Percentiles rank a stretch among this genome's conserved stretches.
Evolutionary conservation across 2,329 filamentous ascomycete species (phyloP).

Genomic region (Emmonsiellopsis sp.): DNA sequence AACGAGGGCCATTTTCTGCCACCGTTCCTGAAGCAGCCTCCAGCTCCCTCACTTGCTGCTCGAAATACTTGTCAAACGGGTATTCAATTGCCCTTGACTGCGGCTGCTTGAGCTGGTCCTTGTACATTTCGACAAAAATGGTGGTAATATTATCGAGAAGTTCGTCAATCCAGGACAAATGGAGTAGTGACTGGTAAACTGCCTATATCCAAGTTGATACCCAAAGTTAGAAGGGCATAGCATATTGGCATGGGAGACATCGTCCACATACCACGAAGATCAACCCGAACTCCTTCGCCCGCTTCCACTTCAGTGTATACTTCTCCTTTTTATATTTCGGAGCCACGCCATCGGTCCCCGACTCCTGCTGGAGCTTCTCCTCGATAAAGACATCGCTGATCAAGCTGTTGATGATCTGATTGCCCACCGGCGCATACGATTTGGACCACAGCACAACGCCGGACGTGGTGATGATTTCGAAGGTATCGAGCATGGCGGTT

Average conservation of each 20-base stretch:
- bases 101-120: slow-evolving; percentile 71
- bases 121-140: slow-evolving; percentile 84
- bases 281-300: slow-evolving; percentile 81
- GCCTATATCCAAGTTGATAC: slow-evolving; percentile 47
- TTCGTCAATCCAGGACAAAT: slow-evolving; percentile 94
- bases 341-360: slow-evolving; percentile 51
- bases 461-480: slow-evolving; percentile 91
- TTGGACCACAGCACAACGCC: slow-evolving; percentile 96
- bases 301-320: slow-evolving; percentile 89
- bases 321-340: slow-evolving; percentile 81
- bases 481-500: slow-evolving; percentile 77
- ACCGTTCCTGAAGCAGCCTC: slow-evolving; percentile 28
- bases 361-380: slow-evolving; percentile 60
- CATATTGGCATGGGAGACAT: not conserved
- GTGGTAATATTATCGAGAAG: slow-evolving; percentile 90
- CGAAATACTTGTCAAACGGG: slow-evolving; percentile 86
- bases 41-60: slow-evolving; percentile 80
- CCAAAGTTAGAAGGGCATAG: not conserved
- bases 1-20: slow-evolving; percentile 37
- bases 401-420: slow-evolving; percentile 82
- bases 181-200: slow-evolving; percentile 90
- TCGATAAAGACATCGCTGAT: slow-evolving; percentile 98
- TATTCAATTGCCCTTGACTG: slow-evolving; percentile 72
- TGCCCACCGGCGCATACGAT: slow-evolving; percentile 68
- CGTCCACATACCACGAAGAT: slow-evolving; percentile 72